Conservation (phyloP, 2,329 filamentous ascomycete genomes). For the Beauveria scarabaeidicola region DNA sequence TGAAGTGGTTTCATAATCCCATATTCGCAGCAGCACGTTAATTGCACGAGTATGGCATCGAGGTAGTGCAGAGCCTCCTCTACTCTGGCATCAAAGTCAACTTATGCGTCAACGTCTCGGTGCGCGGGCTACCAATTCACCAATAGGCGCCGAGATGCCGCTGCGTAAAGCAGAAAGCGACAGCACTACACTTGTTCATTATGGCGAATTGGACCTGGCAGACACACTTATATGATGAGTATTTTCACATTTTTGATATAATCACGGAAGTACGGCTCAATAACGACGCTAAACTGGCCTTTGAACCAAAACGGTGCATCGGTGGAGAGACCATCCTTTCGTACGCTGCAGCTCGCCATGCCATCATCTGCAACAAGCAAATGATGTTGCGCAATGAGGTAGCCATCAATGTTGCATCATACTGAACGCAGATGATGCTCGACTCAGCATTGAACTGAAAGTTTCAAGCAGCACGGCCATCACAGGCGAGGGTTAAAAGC, state of each 20-base stretch:
- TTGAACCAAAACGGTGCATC: background rate
- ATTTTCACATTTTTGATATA: background rate
- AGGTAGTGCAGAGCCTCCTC: background rate
- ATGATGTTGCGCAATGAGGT: background rate
- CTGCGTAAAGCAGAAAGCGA: background rate
- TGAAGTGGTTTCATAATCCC: background rate
- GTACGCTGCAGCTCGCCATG: background rate
- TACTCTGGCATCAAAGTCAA: background rate
- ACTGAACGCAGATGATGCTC: no score
- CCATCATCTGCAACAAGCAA: conserved; percentile 1
- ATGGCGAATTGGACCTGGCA: background rate
- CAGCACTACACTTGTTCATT: background rate
- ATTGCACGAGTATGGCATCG: background rate
- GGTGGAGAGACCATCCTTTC: background rate
- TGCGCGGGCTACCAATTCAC: background rate
- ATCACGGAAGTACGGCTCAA: background rate
- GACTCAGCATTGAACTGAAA: no score
- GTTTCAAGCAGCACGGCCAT: no score
- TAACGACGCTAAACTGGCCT: background rate
- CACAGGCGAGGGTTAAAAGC: no score
- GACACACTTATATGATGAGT: background rate
- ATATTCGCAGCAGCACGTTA: background rate
- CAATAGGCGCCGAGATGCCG: background rate
- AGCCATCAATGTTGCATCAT: background rate
- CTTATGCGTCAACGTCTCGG: background rate